Conservation (phyloP, 257 asterid genomes). For the Solanum lycopersicoides region DNA sequence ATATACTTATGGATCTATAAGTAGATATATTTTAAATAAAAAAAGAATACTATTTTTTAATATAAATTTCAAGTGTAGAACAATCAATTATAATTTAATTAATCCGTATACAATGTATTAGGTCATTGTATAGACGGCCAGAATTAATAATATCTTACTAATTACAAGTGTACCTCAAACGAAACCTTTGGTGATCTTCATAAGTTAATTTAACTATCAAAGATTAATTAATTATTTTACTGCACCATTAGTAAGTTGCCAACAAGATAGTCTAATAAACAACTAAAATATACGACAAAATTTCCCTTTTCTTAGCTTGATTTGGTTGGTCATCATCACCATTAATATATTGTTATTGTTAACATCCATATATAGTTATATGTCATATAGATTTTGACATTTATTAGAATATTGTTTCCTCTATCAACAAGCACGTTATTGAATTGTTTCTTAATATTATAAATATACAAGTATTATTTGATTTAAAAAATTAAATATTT, state of each 20-base stretch:
- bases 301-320: neutral
- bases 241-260: neutral
- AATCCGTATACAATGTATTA: neutral
- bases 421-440: neutral
- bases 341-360: neutral
- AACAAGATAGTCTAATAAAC: neutral
- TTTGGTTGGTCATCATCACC: neutral
- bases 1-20: neutral
- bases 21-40: neutral
- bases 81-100: neutral
- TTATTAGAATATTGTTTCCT: neutral
- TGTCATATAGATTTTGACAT: neutral
- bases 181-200: neutral
- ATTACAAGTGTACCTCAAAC: neutral
- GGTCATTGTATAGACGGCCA: neutral
- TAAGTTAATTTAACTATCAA: neutral
- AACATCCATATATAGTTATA: neutral
- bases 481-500: no score
- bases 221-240: neutral
- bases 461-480: no score
- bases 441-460: neutral
- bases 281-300: neutral
- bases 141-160: neutral
- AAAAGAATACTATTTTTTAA: neutral
- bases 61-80: neutral